Percentiles rank a stretch among this genome's conserved stretches.
Evolutionary conservation across 768 basidiomycete genomes (phyloP).

Genomic region (Lactarius pseudohatsudake): DNA sequence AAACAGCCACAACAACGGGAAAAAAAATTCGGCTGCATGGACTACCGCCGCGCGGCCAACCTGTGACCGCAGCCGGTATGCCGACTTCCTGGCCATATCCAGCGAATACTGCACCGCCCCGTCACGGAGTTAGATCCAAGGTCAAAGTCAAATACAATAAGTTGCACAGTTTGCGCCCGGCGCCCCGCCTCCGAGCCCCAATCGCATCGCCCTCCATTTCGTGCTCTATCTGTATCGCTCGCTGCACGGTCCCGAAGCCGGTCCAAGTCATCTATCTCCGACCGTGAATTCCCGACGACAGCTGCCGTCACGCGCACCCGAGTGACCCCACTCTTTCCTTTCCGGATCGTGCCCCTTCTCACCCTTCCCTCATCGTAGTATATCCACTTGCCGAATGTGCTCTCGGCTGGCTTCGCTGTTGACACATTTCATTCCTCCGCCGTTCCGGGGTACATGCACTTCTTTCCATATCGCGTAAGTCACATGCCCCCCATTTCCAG

Average conservation of each 20-base stretch:
- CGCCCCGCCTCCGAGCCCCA: slow-evolving; percentile 1
- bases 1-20: slow-evolving; percentile 1
- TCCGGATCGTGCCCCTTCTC: background rate
- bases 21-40: slow-evolving; percentile 9
- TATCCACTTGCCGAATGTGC: slow-evolving; percentile 17
- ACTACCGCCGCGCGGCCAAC: slow-evolving; percentile 13
- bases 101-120: slow-evolving; percentile 20
- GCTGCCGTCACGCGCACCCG: slow-evolving; percentile 23
- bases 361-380: slow-evolving; percentile 5
- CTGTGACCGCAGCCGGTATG: slow-evolving; percentile 23
- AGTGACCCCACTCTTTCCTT: slow-evolving; percentile 11
- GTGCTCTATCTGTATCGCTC: background rate
- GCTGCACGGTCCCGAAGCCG: slow-evolving; percentile 8
- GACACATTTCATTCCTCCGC: slow-evolving; percentile 14
- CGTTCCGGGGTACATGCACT: background rate
- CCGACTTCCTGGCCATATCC: slow-evolving; percentile 24
- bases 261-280: slow-evolving; percentile 14
- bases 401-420: background rate
- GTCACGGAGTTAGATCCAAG: slow-evolving; percentile 23
- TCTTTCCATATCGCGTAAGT: slow-evolving; percentile 9
- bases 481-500: background rate
- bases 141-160: no score
- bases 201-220: background rate
- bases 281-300: slow-evolving; percentile 25
- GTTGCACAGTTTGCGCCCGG: slow-evolving; percentile 1